Percentiles rank a stretch among this genome's conserved stretches.
Conservation (phyloP, 2,329 filamentous ascomycete species). For the Samsoniella hepiali region DNA sequence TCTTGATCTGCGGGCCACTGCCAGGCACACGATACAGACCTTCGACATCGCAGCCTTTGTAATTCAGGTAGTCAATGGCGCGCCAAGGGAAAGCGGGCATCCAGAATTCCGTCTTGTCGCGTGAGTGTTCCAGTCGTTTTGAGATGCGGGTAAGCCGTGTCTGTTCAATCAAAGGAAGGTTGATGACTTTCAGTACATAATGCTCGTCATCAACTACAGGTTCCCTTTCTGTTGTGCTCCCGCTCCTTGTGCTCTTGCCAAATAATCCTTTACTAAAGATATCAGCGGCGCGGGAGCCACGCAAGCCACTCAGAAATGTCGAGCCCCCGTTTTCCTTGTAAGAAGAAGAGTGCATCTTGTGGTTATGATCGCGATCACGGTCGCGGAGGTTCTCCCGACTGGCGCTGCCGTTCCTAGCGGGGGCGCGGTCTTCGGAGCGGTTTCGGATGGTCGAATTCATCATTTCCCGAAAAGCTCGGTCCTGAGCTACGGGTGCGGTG, state of each 20-base stretch:
- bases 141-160: conserved; percentile 89
- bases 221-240: conserved; percentile 65
- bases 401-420: conserved; percentile 41
- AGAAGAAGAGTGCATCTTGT: conserved; percentile 50
- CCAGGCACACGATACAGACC: conserved; percentile 91
- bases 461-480: conserved; percentile 65
- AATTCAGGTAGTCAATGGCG: conserved; percentile 94
- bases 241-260: conserved; percentile 71
- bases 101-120: conserved; percentile 97
- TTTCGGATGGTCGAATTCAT: conserved; percentile 64
- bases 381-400: conserved; percentile 45
- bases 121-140: conserved; percentile 79
- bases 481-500: conserved; percentile 62
- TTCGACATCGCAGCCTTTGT: conserved; percentile 90
- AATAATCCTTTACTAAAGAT: conserved; percentile 81
- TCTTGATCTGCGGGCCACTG: conserved; percentile 84
- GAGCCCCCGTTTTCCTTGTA: conserved; percentile 60
- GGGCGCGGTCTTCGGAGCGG: conserved; percentile 67
- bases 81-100: conserved; percentile 96
- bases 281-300: conserved; percentile 71
- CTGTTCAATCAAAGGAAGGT: conserved; percentile 81
- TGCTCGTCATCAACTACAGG: conserved; percentile 71
- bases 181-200: conserved; percentile 82
- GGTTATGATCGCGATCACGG: conserved; percentile 36
- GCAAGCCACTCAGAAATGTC: conserved; percentile 69